phyloP scores from a whole-genome alignment of 83 land plant genomes.

The Isoetes engelmannii region DNA sequence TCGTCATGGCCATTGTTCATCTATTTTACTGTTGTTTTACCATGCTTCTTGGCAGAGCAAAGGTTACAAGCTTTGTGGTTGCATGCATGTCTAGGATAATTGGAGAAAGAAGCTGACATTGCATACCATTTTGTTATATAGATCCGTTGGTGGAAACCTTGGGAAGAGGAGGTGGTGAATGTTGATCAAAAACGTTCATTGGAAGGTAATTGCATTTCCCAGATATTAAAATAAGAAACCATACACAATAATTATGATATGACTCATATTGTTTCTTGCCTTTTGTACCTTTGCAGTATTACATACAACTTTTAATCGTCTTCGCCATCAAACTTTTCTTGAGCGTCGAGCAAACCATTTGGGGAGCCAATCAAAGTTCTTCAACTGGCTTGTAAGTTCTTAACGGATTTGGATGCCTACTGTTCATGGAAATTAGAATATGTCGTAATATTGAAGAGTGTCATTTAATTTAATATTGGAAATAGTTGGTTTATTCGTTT shows the following conservation, averaged over 20 bases:
- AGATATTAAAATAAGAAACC: not conserved
- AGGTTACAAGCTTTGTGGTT: constrained; percentile 13
- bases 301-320: not conserved
- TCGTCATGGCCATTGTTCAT: constrained; percentile 48
- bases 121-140: not conserved
- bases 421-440: no score
- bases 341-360: not conserved
- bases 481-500: no score
- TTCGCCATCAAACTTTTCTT: not conserved
- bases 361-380: not conserved
- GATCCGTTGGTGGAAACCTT: not conserved
- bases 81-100: no score
- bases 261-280: not conserved
- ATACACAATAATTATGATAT: not conserved
- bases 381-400: constrained; percentile 1
- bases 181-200: not conserved
- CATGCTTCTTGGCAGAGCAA: constrained; percentile 44
- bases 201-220: not conserved
- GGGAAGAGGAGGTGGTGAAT: not conserved
- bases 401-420: not conserved
- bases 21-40: constrained; percentile 46
- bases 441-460: no score
- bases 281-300: not conserved
- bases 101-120: no score
- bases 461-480: no score